These are phyloP conservation scores for Cyberlindnera nakhonratchasimensis DNA, from an alignment of 805 yeast genomes.

Conservation along the genomic window DNA sequence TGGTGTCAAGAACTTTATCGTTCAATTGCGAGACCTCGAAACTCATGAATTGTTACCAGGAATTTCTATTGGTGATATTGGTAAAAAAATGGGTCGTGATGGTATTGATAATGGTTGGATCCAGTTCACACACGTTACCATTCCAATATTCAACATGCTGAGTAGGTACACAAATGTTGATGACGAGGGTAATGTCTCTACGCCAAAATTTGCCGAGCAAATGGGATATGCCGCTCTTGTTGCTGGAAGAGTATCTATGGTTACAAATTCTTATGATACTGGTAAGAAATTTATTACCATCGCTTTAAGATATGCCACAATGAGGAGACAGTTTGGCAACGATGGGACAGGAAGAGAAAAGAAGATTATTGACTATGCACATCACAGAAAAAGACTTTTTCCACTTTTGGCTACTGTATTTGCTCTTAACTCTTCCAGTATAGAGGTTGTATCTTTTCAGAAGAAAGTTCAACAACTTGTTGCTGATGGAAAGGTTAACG, in stretches of 20 bases:
- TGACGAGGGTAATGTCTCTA: constrained; percentile 60
- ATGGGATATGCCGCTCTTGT: constrained; percentile 83
- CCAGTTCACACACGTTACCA: constrained; percentile 77
- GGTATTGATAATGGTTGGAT: constrained; percentile 98
- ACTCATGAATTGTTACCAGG: constrained; percentile 75
- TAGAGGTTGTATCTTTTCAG: constrained; percentile 48
- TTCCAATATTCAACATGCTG: constrained; percentile 82
- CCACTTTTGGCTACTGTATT: constrained; percentile 78
- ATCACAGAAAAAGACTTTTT: constrained; percentile 76
- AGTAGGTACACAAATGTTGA: constrained; percentile 73
- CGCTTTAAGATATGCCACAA: constrained; percentile 84
- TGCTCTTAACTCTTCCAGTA: constrained; percentile 59
- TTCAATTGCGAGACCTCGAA: constrained; percentile 75
- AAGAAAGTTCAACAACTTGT: constrained; percentile 34
- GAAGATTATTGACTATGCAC: constrained; percentile 41
- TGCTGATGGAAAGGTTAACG: constrained; percentile 38
- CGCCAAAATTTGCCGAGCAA: constrained; percentile 72
- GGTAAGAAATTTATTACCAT: constrained; percentile 77
- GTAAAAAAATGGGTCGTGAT: constrained; percentile 93
- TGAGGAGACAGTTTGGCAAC: constrained; percentile 77
- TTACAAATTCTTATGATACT: constrained; percentile 74
- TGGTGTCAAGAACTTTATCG: constrained; percentile 91
- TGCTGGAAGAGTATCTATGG: constrained; percentile 89
- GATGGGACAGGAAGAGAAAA: constrained; percentile 37
- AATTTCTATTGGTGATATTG: constrained; percentile 84